Conservation (phyloP, 345 rosid genomes). For the Brassica incana region DNA sequence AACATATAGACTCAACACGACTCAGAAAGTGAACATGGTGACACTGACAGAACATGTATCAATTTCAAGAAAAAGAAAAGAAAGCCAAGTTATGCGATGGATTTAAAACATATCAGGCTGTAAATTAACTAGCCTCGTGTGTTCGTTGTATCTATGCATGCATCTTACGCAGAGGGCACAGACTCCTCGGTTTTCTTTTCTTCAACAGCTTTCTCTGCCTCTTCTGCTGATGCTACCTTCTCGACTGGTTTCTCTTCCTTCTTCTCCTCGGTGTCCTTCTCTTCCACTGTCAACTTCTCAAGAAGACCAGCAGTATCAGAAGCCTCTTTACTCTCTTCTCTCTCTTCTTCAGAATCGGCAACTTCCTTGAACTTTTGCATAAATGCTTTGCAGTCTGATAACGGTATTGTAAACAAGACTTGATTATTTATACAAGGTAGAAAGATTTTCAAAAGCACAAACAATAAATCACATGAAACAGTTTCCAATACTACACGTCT, state of each 20-base stretch:
- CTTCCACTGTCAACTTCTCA: constrained; percentile 70
- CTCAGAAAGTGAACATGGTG: constrained; percentile 5
- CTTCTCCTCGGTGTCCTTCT: constrained; percentile 29
- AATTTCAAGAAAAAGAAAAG: neutral
- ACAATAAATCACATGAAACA: neutral
- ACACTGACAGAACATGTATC: constrained; percentile 24
- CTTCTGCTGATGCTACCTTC: constrained; percentile 30
- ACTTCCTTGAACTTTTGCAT: constrained; percentile 79
- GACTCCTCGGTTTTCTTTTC: constrained; percentile 55
- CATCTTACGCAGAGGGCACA: constrained; percentile 47
- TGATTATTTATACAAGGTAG: neutral
- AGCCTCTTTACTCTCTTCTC: constrained; percentile 70
- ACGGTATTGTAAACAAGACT: neutral
- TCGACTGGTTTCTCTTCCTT: constrained; percentile 43
- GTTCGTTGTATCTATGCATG: constrained; percentile 12
- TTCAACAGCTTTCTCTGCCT: constrained; percentile 38
- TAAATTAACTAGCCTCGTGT: constrained; percentile 3
- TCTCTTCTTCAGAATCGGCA: constrained; percentile 58
- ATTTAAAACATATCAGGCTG: constrained; percentile 15
- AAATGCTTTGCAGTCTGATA: constrained; percentile 80
- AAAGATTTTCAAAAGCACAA: neutral
- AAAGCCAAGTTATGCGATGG: constrained; percentile 12
- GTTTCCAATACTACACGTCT: neutral
- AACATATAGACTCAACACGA: constrained; percentile 25
- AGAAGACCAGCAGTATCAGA: constrained; percentile 69